These are phyloP conservation scores for Monilinia fructicola DNA, from an alignment of 2,329 filamentous ascomycete species.

Conservation along the genomic window DNA sequence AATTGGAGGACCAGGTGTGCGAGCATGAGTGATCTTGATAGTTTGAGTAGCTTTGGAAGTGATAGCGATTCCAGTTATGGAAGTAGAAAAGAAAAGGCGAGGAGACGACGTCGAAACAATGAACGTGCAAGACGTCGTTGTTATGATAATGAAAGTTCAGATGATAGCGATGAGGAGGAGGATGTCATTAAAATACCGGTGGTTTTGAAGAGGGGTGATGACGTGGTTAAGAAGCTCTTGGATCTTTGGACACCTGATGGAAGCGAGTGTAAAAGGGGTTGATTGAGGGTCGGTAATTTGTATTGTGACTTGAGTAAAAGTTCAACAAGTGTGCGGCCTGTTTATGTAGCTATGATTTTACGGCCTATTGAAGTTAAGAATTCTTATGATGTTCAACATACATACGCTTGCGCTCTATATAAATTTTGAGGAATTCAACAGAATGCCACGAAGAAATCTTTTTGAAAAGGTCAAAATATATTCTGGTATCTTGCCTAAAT, in stretches of 20 bases:
- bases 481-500: background rate
- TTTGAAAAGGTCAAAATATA: background rate
- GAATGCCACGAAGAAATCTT: background rate
- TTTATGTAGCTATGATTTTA: background rate
- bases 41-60: background rate
- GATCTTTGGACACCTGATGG: conserved; percentile 28
- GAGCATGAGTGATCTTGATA: background rate
- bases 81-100: conserved; percentile 15
- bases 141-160: conserved; percentile 1
- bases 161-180: conserved; percentile 23
- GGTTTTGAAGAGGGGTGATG: conserved; percentile 27
- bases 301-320: background rate
- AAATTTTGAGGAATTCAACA: background rate
- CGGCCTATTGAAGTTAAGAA: background rate
- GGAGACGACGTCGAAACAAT: conserved; percentile 15
- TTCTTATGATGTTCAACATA: conserved; percentile 6
- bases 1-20: background rate
- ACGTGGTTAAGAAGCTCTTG: conserved; percentile 29
- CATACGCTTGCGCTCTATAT: background rate
- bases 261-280: background rate
- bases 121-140: background rate
- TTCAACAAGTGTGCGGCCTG: background rate
- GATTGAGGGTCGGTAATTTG: background rate
- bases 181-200: conserved; percentile 27
- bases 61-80: conserved; percentile 24